Percentiles rank a stretch among this genome's conserved stretches.
Conservation (phyloP, 169 alveolate genomes). For the Cryptosporidium parvum region DNA sequence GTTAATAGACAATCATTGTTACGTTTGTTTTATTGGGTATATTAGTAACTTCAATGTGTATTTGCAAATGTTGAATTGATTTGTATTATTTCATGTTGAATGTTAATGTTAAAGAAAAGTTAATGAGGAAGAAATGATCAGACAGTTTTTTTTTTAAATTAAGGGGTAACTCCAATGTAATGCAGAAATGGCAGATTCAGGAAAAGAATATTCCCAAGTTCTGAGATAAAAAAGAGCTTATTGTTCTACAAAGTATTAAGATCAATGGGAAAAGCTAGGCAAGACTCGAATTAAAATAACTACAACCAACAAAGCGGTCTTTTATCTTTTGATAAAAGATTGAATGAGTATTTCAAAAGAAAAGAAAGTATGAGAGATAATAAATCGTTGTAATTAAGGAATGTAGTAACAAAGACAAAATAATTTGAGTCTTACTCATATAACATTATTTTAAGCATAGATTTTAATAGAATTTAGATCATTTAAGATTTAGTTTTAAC, state of each 20-base stretch:
- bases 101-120: not conserved
- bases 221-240: too few species aligned
- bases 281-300: not conserved
- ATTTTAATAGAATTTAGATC: slow-evolving; percentile 7
- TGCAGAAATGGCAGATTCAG: not conserved
- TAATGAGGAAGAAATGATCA: too few species aligned
- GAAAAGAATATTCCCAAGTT: not conserved
- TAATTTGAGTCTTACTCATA: not conserved
- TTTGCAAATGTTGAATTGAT: not conserved
- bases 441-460: not conserved
- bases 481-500: slow-evolving; percentile 8
- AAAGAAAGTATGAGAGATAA: not conserved
- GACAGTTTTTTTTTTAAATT: not conserved
- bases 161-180: not conserved
- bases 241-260: too few species aligned
- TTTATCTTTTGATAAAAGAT: not conserved
- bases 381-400: not conserved
- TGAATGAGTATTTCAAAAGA: not conserved
- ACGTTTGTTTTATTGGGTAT: not conserved
- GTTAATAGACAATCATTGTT: not conserved
- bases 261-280: not conserved
- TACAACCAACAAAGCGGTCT: too few species aligned
- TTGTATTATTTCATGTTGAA: not conserved
- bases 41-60: not conserved
- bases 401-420: not conserved